Evolutionary conservation across 2,329 filamentous ascomycete genomes (phyloP).

Genomic region (Aureobasidium sp.): DNA sequence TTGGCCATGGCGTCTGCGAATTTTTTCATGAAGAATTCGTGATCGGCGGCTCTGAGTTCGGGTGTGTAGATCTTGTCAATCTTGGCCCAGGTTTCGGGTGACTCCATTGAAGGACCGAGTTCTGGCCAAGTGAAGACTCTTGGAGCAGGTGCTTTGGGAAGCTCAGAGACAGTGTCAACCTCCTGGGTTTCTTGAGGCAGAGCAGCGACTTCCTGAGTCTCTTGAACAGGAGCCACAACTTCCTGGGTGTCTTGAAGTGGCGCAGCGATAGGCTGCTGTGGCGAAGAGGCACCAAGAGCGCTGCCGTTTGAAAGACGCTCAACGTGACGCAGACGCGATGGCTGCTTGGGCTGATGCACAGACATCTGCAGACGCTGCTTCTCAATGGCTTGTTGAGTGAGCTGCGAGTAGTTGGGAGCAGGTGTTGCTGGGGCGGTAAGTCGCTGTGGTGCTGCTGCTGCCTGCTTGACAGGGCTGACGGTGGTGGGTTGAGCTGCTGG

Average conservation of each 20-base stretch:
- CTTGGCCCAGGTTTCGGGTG: not conserved
- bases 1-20: not conserved
- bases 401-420: not conserved
- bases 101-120: not conserved
- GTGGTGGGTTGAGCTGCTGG: not conserved
- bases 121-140: not conserved
- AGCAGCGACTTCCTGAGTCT: not conserved
- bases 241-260: not conserved
- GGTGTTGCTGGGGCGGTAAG: not conserved
- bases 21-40: not conserved
- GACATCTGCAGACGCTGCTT: constrained; percentile 7
- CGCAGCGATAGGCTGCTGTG: not conserved
- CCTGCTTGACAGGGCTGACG: constrained; percentile 3
- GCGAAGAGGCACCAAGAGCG: not conserved
- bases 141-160: not conserved
- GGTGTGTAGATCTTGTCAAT: not conserved
- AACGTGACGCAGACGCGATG: constrained; percentile 34
- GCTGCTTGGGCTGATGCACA: constrained; percentile 34
- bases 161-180: not conserved
- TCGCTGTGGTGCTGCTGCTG: constrained; percentile 6
- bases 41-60: not conserved
- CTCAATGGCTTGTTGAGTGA: constrained; percentile 7
- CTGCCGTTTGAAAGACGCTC: constrained; percentile 17
- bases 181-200: not conserved
- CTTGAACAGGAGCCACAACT: not conserved